Conservation (phyloP, 1,284 basidiomycete genomes). For the Melampsora occidentalis region DNA sequence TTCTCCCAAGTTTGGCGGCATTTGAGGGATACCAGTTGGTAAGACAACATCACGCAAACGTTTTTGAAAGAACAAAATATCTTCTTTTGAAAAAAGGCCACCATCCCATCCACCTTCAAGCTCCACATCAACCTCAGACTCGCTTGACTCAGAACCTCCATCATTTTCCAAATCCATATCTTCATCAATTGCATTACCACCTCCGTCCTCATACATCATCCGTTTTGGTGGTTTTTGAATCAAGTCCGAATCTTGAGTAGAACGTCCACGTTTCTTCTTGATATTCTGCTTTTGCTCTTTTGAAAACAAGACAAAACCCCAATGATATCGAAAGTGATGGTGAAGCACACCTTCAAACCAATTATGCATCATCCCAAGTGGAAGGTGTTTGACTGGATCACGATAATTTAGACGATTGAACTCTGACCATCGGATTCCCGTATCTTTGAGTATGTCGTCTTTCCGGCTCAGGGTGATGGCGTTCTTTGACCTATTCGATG, state of each 20-base stretch:
- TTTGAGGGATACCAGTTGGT: constrained; percentile 15
- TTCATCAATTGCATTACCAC: not conserved
- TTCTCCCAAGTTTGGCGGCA: constrained; percentile 24
- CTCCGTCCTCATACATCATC: constrained; percentile 2
- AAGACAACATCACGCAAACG: constrained; percentile 13
- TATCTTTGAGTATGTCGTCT: constrained; percentile 17
- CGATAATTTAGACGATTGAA: constrained; percentile 34
- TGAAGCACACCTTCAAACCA: constrained; percentile 36
- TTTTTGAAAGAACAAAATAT: constrained; percentile 1
- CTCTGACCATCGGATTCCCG: constrained; percentile 25
- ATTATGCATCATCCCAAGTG: constrained; percentile 33
- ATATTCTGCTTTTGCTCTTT: not conserved
- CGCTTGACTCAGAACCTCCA: not conserved
- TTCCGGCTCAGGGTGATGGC: not conserved
- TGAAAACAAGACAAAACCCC: constrained; percentile 8
- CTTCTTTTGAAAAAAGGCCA: constrained; percentile 11
- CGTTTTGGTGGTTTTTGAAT: not conserved
- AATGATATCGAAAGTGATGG: constrained; percentile 10
- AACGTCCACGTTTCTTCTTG: not conserved
- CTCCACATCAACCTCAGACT: not conserved
- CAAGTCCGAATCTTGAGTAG: not conserved
- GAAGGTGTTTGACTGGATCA: constrained; percentile 22
- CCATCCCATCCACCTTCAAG: constrained; percentile 16
- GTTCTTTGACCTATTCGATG: constrained; percentile 3
- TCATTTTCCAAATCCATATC: not conserved